These are phyloP conservation scores for Orychophragmus violaceus DNA, from an alignment of 345 rosid species.

Conservation along the genomic window DNA sequence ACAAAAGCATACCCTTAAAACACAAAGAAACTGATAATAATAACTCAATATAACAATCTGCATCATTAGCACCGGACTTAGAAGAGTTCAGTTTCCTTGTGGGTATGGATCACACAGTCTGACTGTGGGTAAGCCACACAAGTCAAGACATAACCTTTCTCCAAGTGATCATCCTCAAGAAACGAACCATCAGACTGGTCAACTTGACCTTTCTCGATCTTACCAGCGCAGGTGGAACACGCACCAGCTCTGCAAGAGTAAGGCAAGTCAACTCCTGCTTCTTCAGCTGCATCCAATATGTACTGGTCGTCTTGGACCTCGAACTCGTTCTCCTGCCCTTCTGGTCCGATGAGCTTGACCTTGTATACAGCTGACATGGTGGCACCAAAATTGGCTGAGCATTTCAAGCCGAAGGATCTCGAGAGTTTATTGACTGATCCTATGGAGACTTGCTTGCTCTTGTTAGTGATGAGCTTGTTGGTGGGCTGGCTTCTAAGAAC, in stretches of 20 bases:
- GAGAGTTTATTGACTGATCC: constrained; percentile 46
- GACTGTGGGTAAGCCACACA: constrained; percentile 65
- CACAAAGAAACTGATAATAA: not conserved
- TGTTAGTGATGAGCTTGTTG: constrained; percentile 20
- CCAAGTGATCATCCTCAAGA: constrained; percentile 57
- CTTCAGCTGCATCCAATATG: constrained; percentile 82
- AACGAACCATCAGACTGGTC: constrained; percentile 84
- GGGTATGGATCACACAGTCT: constrained; percentile 79
- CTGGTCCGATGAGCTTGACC: constrained; percentile 66
- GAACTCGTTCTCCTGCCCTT: constrained; percentile 52
- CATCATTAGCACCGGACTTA: constrained; percentile 22
- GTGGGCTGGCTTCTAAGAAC: constrained; percentile 35
- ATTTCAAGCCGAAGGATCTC: constrained; percentile 54
- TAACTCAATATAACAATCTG: constrained; percentile 11
- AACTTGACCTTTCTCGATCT: constrained; percentile 53
- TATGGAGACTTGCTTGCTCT: constrained; percentile 21
- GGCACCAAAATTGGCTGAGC: constrained; percentile 38
- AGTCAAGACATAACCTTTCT: constrained; percentile 60
- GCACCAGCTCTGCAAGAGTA: constrained; percentile 90
- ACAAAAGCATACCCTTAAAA: constrained; percentile 19
- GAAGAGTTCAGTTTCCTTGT: constrained; percentile 72
- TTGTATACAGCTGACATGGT: constrained; percentile 61
- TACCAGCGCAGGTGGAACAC: constrained; percentile 80
- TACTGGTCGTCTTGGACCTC: constrained; percentile 53
- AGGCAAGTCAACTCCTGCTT: constrained; percentile 73